Evolutionary conservation across 2,329 filamentous ascomycete genomes (phyloP), one percentile per base, ranked within the genome.

Genomic region (Ambrosiella beaveri): DNA sequence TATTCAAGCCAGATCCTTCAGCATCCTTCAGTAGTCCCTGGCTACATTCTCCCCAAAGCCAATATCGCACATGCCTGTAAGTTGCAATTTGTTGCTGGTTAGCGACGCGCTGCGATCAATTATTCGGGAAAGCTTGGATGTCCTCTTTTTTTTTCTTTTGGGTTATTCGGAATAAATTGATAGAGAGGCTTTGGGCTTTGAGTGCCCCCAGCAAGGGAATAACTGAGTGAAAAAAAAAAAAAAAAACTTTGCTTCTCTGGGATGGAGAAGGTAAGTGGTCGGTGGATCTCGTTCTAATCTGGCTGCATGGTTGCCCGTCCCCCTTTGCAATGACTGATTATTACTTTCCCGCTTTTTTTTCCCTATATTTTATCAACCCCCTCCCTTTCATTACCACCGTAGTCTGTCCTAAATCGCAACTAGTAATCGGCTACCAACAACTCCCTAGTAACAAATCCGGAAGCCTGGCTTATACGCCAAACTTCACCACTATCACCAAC

Each of bases 401-500:
- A 4, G 27, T 27, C 27, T 4, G 27, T 27, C 3, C 27, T 60
- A 58, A 60, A 60, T 50, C 37, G 44, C 59, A 60, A 60, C 59
- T 51, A 36, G 55, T 55, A 39, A 51, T 37, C 47, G 38, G 47
- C 40, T 51, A 44, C 37, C 37, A 41, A 40, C 27, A 15, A 36
- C 36, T 50, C n/a, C 36, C 35, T 37, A 59, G 53, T 59, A 56
- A 57, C 58, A 57, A 59, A 52, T 52, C 41, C 49, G 37, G 44
- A 57, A 50, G 56, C 50, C 41, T 57, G 39, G 35, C 50, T 53
- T 57, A 57, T 47, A 55, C 59, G 49, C 59, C 45, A 53, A 57
- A 27, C 55, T 57, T 55, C 49, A 60, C 55, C 53, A 61, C 56
- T 44, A 60, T 60, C 58, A 60, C 51, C 59, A 58, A 57, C 56